Percentiles rank a stretch among this genome's conserved stretches.
phyloP scores from a whole-genome alignment of 352 stramenopile species.

The Pythium grandisporangium region DNA sequence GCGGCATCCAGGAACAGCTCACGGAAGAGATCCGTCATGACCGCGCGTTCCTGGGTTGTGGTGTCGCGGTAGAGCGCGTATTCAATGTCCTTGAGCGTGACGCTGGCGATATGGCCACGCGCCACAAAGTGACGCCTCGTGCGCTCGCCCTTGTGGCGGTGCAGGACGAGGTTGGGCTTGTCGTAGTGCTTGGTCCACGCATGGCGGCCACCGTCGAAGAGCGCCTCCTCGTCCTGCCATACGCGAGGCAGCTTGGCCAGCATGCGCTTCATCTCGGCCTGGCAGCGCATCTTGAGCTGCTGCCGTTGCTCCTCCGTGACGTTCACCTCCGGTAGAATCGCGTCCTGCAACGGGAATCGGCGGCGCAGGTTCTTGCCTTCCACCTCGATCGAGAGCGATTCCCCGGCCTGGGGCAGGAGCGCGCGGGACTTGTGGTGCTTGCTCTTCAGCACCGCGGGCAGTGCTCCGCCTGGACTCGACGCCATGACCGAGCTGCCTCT shows the following conservation, averaged over 20 bases:
- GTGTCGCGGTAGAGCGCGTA: conserved; percentile 66
- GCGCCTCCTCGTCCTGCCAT: conserved; percentile 12
- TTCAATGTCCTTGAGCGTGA: conserved; percentile 55
- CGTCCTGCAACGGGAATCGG: conserved; percentile 44
- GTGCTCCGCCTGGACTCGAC: conserved; percentile 4
- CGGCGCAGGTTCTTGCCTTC: conserved; percentile 41
- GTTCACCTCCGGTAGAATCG: conserved; percentile 34
- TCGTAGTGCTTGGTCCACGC: conserved; percentile 48
- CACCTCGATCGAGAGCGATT: conserved; percentile 55
- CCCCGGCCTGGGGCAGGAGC: conserved; percentile 35
- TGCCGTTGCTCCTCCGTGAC: conserved; percentile 25
- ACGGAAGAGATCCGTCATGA: conserved; percentile 41
- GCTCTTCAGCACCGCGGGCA: conserved; percentile 9
- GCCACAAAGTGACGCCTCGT: conserved; percentile 28
- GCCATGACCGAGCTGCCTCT: conserved; percentile 5
- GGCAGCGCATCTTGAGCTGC: conserved; percentile 33
- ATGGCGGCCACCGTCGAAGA: conserved; percentile 44
- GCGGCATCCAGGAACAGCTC: conserved; percentile 65
- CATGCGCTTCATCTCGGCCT: conserved; percentile 31
- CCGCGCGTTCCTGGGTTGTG: conserved; percentile 52
- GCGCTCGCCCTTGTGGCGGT: conserved; percentile 27
- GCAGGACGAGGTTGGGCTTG: conserved; percentile 39
- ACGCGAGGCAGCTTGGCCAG: conserved; percentile 24
- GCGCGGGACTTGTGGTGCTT: conserved; percentile 8
- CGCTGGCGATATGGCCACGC: conserved; percentile 37